A percentile compares a stretch with the other conserved stretches of the same genome.
Conservation (phyloP, 768 basidiomycete genomes). For the Phylloporus sp. region DNA sequence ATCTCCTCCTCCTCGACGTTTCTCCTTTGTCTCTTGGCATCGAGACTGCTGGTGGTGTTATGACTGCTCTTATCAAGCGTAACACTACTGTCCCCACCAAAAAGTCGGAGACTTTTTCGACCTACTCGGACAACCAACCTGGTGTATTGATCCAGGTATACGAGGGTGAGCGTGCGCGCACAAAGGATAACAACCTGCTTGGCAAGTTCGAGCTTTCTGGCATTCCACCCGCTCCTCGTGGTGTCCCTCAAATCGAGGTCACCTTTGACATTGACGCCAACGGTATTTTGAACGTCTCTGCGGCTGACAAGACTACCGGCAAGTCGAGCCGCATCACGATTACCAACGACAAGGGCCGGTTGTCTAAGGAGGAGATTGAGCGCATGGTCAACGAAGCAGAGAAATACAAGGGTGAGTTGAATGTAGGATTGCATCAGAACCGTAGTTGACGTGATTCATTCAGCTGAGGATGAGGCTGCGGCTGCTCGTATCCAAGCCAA, state of each 20-base stretch:
- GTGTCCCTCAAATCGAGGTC: conserved; percentile 96
- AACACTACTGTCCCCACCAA: conserved; percentile 99
- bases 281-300: conserved; percentile 94
- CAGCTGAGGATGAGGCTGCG: conserved; percentile 84
- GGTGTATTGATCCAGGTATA: conserved; percentile 98
- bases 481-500: conserved; percentile 79
- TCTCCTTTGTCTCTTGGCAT: conserved; percentile 89
- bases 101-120: conserved; percentile 98
- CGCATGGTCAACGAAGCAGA: conserved; percentile 96
- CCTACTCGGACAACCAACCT: conserved; percentile 97
- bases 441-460: conserved; percentile 9
- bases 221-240: conserved; percentile 94
- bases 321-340: conserved; percentile 94
- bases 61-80: conserved; percentile 97
- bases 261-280: conserved; percentile 98
- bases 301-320: conserved; percentile 94
- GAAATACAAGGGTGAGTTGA: conserved; percentile 71
- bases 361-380: conserved; percentile 97
- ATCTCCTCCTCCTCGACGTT: conserved; percentile 93
- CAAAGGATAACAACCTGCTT: conserved; percentile 97
- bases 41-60: conserved; percentile 98
- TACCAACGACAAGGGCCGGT: conserved; percentile 94
- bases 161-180: conserved; percentile 97
- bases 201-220: conserved; percentile 98
- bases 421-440: background rate